phyloP scores from a whole-genome alignment of 2,329 filamentous ascomycete genomes.

The Sporothrix variecibatus region DNA sequence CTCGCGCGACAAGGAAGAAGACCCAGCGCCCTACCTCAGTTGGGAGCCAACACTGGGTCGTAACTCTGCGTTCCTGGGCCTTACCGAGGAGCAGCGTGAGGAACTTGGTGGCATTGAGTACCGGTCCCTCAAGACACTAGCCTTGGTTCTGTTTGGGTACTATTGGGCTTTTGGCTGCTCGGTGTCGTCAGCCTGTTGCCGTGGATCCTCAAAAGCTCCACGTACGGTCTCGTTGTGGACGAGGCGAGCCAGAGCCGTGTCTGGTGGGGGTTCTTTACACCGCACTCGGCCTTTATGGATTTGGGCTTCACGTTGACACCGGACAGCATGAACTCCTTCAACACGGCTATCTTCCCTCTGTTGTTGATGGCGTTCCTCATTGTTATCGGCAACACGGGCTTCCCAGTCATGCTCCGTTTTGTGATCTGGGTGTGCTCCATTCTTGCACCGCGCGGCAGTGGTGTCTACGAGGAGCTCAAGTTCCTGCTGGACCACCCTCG shows the following conservation, averaged over 20 bases:
- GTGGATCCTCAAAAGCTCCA: constrained; percentile 69
- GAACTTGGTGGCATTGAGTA: constrained; percentile 97
- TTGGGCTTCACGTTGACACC: constrained; percentile 90
- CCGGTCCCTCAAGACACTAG: constrained; percentile 82
- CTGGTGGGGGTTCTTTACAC: constrained; percentile 94
- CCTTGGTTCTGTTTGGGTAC: constrained; percentile 74
- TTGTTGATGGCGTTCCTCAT: constrained; percentile 82
- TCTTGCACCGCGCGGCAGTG: constrained; percentile 63
- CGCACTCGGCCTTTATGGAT: constrained; percentile 89
- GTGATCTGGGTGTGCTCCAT: constrained; percentile 82
- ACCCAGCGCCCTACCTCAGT: constrained; percentile 82
- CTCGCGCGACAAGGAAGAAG: constrained; percentile 55
- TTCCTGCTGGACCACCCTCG: constrained; percentile 94
- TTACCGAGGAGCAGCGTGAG: constrained; percentile 90
- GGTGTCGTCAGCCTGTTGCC: constrained; percentile 73
- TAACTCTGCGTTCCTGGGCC: constrained; percentile 67
- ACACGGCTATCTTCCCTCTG: constrained; percentile 72
- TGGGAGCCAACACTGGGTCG: constrained; percentile 90
- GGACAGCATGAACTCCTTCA: constrained; percentile 91
- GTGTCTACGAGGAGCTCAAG: constrained; percentile 83
- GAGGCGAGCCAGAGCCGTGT: constrained; percentile 62
- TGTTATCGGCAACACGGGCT: constrained; percentile 92
- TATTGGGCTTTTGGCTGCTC: constrained; percentile 81
- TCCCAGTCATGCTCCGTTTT: constrained; percentile 90
- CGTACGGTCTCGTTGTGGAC: constrained; percentile 67